These are phyloP conservation scores for Bacidia gigantensis DNA, from an alignment of 495 filamentous ascomycete species.

Conservation along the genomic window DNA sequence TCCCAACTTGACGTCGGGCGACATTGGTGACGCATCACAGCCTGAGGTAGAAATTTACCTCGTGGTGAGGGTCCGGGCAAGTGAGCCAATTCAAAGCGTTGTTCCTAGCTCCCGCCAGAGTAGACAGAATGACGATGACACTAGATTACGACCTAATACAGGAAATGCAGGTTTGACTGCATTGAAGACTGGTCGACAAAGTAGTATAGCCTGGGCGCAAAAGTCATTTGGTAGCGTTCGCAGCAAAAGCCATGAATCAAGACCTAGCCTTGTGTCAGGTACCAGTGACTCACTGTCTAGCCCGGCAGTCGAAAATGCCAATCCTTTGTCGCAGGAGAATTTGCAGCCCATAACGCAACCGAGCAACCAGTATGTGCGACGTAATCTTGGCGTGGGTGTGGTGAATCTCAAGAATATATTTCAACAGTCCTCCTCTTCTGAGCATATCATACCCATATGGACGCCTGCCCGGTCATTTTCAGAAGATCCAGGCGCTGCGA, in stretches of 20 bases:
- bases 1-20: slow-evolving; percentile 63
- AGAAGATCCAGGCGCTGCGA: slow-evolving; percentile 35
- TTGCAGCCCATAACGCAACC: slow-evolving; percentile 12
- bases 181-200: slow-evolving; percentile 51
- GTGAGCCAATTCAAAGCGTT: slow-evolving; percentile 35
- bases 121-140: slow-evolving; percentile 27
- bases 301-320: slow-evolving; percentile 2
- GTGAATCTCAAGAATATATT: slow-evolving; percentile 68
- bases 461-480: slow-evolving; percentile 41
- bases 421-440: slow-evolving; percentile 53
- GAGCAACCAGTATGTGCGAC: slow-evolving; percentile 30
- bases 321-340: slow-evolving; percentile 16
- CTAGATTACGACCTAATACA: slow-evolving; percentile 19
- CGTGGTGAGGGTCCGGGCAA: slow-evolving; percentile 64
- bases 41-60: slow-evolving; percentile 60
- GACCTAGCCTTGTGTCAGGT: background rate
- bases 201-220: slow-evolving; percentile 69
- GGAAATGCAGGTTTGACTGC: slow-evolving; percentile 27
- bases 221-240: slow-evolving; percentile 18
- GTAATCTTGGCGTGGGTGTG: slow-evolving; percentile 68
- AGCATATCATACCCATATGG: slow-evolving; percentile 71
- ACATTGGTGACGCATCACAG: slow-evolving; percentile 65
- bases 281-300: background rate
- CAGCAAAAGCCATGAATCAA: slow-evolving; percentile 23
- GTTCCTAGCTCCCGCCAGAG: slow-evolving; percentile 21